Percentiles rank a stretch among this genome's conserved stretches.
Evolutionary conservation across 306 rosid genomes (phyloP).

Genomic region (Castanopsis chinensis): DNA sequence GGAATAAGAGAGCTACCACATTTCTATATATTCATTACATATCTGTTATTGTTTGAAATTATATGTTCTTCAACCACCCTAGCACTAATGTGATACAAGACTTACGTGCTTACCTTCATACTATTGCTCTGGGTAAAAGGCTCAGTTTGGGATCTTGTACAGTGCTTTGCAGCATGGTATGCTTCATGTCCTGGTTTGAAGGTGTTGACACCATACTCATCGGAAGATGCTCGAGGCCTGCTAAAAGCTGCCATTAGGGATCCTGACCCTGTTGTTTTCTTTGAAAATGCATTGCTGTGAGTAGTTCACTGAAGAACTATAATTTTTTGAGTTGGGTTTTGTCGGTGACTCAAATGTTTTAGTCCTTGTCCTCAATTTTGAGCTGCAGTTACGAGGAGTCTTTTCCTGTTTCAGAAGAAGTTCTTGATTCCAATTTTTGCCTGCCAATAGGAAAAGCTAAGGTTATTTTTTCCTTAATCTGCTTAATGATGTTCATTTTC

Average conservation of each 20-base stretch:
- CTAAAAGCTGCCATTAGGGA: constrained; percentile 97
- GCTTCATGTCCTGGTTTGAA: constrained; percentile 84
- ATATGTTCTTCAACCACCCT: too few relatives aligned
- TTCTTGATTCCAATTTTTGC: constrained; percentile 91
- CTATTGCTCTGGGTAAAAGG: too few relatives aligned
- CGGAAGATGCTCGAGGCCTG: constrained; percentile 96
- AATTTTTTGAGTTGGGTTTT: too few relatives aligned
- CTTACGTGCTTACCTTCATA: too few relatives aligned
- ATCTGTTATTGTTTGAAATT: too few relatives aligned
- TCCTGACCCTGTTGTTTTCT: constrained; percentile 98
- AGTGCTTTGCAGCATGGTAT: constrained; percentile 97
- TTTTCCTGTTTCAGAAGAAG: constrained; percentile 94
- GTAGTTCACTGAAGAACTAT: constrained; percentile 20
- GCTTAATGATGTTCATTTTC: neutral
- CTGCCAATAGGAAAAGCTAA: constrained; percentile 97
- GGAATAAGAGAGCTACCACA: too few relatives aligned
- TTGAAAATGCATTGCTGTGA: constrained; percentile 92
- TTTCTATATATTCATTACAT: too few relatives aligned
- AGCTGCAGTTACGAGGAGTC: constrained; percentile 84
- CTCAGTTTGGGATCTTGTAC: constrained; percentile 14
- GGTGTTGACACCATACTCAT: constrained; percentile 86
- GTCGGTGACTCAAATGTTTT: too few relatives aligned
- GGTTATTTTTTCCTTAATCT: constrained; percentile 37
- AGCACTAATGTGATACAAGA: too few relatives aligned
- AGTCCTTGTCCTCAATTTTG: neutral